Evolutionary conservation across 1,284 basidiomycete genomes (phyloP), one percentile per base, ranked within the genome.

Genomic region (Coniferiporia weirii): DNA sequence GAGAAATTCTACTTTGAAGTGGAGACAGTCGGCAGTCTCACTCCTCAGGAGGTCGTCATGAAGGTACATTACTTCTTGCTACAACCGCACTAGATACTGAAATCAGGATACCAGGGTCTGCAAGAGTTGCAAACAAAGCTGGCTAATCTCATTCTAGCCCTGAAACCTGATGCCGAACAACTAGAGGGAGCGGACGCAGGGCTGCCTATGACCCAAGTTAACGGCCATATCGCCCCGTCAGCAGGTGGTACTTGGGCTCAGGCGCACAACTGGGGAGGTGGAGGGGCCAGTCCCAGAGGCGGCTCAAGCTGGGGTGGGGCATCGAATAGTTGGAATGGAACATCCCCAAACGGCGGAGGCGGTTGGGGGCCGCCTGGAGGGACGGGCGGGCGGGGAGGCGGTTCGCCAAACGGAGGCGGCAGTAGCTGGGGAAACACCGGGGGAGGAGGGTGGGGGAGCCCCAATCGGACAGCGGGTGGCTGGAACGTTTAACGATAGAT

Each of bases 1-100:
- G 80, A 82, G 43, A 90, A 89, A 68, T 98, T 93, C 73, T 98
- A 97, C 73, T 85, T 94, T 66, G 88, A 93, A 62, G 89, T 95
- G 2, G 95, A 98, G 74, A 91, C 91, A 12, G 92, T 93, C 62
- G 95, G 95, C 6, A 92, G 90, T 67, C 74, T 98, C 27, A 84
- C 85, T 6, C 93, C 95, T 0, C 87, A 93, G 67, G 92, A 94
- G 67, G 92, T 95, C 3, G 84, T 97, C 3, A 84, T 91, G 77
- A 91, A 85, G 79, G 91, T 89, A 57, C 56, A 76, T 57, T 66
- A 9, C 20, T 32, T 19, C 15, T 35, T 12, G 15, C n/a, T 20
- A 17, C 7, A 43, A 3, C 13, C 2, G 17, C 27, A 1, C 34
- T 9, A n/a, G 45, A 19, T 32, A 15, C 47, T 57, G 36, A 34